Percentiles rank a stretch among this genome's conserved stretches.
Evolutionary conservation across 2,329 filamentous ascomycete genomes (phyloP).

Genomic region (Aspergillus carbonarius): DNA sequence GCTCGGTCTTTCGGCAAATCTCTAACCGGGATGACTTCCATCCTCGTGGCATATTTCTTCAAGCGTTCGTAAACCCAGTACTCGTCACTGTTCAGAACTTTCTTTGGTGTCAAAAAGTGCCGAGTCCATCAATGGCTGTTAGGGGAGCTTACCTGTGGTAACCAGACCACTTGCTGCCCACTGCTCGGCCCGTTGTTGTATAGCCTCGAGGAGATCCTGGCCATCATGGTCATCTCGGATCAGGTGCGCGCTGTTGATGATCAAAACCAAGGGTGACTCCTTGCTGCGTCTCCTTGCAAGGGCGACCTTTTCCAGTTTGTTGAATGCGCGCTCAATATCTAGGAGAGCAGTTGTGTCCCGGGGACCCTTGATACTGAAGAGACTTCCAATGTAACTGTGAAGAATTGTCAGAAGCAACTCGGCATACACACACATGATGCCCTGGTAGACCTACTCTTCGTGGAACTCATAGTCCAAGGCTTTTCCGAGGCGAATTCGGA

Average conservation of each 20-base stretch:
- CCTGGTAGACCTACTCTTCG: conserved; percentile 68
- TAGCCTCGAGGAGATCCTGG: conserved; percentile 86
- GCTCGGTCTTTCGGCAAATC: conserved; percentile 80
- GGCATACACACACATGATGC: not conserved
- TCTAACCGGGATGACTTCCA: conserved; percentile 85
- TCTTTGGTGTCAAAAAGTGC: not conserved
- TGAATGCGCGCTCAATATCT: conserved; percentile 94
- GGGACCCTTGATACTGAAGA: conserved; percentile 92
- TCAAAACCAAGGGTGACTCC: conserved; percentile 76
- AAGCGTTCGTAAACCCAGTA: conserved; percentile 98
- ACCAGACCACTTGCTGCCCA: conserved; percentile 92
- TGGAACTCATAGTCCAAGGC: conserved; percentile 95
- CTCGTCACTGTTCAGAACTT: conserved; percentile 94
- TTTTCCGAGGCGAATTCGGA: conserved; percentile 87
- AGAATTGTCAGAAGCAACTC: conserved; percentile 11
- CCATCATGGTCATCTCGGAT: conserved; percentile 89
- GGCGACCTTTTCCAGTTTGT: conserved; percentile 96
- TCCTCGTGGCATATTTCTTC: conserved; percentile 87
- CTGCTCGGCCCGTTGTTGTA: conserved; percentile 93
- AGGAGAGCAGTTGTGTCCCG: conserved; percentile 87
- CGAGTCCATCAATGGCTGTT: not conserved
- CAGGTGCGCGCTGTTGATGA: conserved; percentile 91
- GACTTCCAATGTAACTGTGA: conserved; percentile 69
- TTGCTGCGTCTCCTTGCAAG: conserved; percentile 60
- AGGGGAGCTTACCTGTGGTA: conserved; percentile 55